Evolutionary conservation across 148 eudicot genomes (phyloP).

Genomic region (Rhododendron griersonianum): DNA sequence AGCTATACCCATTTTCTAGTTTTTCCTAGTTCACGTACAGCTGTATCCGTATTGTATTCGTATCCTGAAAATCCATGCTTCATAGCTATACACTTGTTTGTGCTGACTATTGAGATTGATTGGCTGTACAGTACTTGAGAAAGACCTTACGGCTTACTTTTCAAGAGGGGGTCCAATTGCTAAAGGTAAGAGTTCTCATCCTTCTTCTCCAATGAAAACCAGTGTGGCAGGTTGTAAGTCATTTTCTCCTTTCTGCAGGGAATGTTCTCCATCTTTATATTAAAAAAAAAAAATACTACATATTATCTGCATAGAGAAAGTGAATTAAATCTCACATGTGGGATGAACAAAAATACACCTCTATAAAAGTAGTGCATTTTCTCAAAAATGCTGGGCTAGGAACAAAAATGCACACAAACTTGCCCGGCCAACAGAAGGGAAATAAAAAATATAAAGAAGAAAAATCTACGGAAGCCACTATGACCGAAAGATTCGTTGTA

Average conservation of each 20-base stretch:
- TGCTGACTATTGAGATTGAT: constrained; percentile 1
- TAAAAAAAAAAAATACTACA: not conserved
- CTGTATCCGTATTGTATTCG: not conserved
- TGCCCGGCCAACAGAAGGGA: not conserved
- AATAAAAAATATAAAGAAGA: not conserved
- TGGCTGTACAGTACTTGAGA: constrained; percentile 61
- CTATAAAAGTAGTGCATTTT: not conserved
- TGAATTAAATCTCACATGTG: not conserved
- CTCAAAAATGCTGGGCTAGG: not conserved
- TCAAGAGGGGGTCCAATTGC: constrained; percentile 84
- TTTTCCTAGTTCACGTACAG: not conserved
- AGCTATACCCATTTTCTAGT: not conserved
- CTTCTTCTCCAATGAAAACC: not conserved
- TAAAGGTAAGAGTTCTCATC: constrained; percentile 43
- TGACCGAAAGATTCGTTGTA: not conserved
- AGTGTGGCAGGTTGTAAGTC: not conserved
- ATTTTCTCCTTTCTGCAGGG: not conserved
- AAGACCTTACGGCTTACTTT: constrained; percentile 77
- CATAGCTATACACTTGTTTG: not conserved
- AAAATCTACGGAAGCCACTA: not conserved
- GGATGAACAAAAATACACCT: not conserved
- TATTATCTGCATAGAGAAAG: not conserved
- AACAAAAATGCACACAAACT: not conserved
- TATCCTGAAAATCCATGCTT: not conserved
- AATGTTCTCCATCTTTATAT: not conserved